A percentile compares a stretch with the other conserved stretches of the same genome.
Evolutionary conservation across 148 eudicot genomes (phyloP).

Genomic region (Vaccinium macrocarpon): DNA sequence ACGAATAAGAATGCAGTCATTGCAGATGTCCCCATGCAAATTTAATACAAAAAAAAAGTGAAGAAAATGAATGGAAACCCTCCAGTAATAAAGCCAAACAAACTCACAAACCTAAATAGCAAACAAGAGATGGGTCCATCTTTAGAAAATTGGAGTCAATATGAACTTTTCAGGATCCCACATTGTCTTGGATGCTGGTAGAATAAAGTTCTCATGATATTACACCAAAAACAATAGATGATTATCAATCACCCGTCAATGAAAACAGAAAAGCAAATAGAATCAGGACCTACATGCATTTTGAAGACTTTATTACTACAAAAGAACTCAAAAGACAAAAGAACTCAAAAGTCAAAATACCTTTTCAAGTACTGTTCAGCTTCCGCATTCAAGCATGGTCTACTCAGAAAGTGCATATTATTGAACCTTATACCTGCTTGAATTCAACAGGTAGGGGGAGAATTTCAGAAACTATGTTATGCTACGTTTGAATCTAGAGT

Average conservation of each 20-base stretch:
- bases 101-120: background rate
- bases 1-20: background rate
- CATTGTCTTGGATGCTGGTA: slow-evolving; percentile 1
- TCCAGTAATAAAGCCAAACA: slow-evolving; percentile 4
- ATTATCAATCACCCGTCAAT: background rate
- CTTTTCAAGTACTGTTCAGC: background rate
- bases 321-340: background rate
- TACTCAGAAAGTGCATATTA: background rate
- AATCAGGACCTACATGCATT: slow-evolving; percentile 1
- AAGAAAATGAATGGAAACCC: background rate
- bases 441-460: background rate
- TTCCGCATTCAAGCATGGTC: slow-evolving; percentile 5
- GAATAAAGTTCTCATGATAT: slow-evolving; percentile 3
- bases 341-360: background rate
- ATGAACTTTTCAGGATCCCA: background rate
- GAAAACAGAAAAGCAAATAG: background rate
- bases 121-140: background rate
- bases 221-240: background rate
- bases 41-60: background rate
- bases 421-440: background rate
- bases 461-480: background rate
- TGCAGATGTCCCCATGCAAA: background rate
- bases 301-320: background rate
- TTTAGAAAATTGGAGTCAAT: slow-evolving; percentile 12
- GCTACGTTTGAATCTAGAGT: background rate